phyloP scores from a whole-genome alignment of 1,284 basidiomycete genomes.

The Irpex sp. region DNA sequence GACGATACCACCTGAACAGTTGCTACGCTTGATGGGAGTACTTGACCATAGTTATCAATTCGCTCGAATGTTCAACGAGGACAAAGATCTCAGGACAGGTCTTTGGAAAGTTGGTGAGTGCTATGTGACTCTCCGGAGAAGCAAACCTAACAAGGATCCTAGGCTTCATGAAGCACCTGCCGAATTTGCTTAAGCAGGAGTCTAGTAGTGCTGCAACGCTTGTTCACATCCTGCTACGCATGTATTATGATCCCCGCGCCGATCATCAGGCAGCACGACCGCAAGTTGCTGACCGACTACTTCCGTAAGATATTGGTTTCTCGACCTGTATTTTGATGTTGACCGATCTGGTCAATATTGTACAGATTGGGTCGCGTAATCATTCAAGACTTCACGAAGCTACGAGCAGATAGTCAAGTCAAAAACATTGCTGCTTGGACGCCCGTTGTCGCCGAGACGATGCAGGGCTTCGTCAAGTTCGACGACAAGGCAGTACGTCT shows the following conservation, averaged over 20 bases:
- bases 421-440: constrained; percentile 98
- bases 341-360: constrained; percentile 1
- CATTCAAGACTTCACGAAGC: constrained; percentile 85
- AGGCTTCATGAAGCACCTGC: constrained; percentile 99
- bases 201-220: constrained; percentile 95
- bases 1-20: constrained; percentile 91
- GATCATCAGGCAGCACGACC: constrained; percentile 80
- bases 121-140: not conserved
- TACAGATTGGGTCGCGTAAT: constrained; percentile 86
- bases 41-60: constrained; percentile 98
- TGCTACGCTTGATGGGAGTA: constrained; percentile 90
- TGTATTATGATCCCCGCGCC: constrained; percentile 91
- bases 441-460: constrained; percentile 91
- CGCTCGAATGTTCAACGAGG: constrained; percentile 95
- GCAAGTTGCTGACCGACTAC: constrained; percentile 84
- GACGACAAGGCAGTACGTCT: constrained; percentile 84
- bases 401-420: constrained; percentile 88
- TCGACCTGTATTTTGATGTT: not conserved
- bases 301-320: constrained; percentile 66
- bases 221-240: constrained; percentile 86
- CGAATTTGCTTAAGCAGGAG: constrained; percentile 97
- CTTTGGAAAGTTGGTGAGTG: constrained; percentile 98
- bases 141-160: not conserved
- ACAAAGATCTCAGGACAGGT: constrained; percentile 94
- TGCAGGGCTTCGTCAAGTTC: constrained; percentile 87